These are phyloP conservation scores for Colletotrichum echinochloae DNA, from an alignment of 2,329 filamentous ascomycete genomes.

Conservation along the genomic window DNA sequence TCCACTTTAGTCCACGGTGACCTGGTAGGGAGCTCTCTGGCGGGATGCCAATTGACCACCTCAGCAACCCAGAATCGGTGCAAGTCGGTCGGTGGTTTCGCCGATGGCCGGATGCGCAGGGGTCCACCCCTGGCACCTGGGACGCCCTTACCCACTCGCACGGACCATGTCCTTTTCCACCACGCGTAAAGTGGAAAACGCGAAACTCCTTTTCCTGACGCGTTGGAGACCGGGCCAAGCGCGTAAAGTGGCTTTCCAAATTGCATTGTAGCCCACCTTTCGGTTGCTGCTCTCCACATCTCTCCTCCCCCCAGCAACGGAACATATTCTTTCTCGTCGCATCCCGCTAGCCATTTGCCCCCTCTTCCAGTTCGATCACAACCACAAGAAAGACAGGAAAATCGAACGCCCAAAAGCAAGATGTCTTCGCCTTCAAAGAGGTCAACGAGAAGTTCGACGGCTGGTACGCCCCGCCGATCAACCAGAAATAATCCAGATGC, in stretches of 20 bases:
- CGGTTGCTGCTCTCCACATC: slow-evolving; percentile 35
- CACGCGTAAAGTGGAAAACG: slow-evolving; percentile 44
- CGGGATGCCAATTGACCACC: slow-evolving; percentile 39
- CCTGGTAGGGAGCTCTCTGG: slow-evolving; percentile 30
- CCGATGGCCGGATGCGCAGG: slow-evolving; percentile 33
- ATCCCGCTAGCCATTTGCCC: slow-evolving; percentile 41
- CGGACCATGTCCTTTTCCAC: background rate
- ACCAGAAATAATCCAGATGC: slow-evolving; percentile 42
- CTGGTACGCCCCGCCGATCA: slow-evolving; percentile 54
- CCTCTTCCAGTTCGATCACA: slow-evolving; percentile 28
- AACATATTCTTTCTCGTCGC: slow-evolving; percentile 42
- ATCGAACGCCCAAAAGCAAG: slow-evolving; percentile 28
- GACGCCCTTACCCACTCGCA: slow-evolving; percentile 3
- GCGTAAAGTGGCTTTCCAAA: slow-evolving; percentile 38
- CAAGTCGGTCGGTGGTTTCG: slow-evolving; percentile 41
- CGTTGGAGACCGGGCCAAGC: slow-evolving; percentile 3
- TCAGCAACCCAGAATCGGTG: slow-evolving; percentile 33
- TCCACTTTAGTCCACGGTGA: slow-evolving; percentile 37
- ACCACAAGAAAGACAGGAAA: slow-evolving; percentile 11
- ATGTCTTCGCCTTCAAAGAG: slow-evolving; percentile 62
- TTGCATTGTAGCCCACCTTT: slow-evolving; percentile 39
- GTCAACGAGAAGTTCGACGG: slow-evolving; percentile 64
- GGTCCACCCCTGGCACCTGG: slow-evolving; percentile 7
- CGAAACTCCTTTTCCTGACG: slow-evolving; percentile 38
- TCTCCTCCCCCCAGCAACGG: slow-evolving; percentile 38